A percentile compares a stretch with the other conserved stretches of the same genome.
Conservation (phyloP, 331 rosid genomes). For the Acacia pycnantha region DNA sequence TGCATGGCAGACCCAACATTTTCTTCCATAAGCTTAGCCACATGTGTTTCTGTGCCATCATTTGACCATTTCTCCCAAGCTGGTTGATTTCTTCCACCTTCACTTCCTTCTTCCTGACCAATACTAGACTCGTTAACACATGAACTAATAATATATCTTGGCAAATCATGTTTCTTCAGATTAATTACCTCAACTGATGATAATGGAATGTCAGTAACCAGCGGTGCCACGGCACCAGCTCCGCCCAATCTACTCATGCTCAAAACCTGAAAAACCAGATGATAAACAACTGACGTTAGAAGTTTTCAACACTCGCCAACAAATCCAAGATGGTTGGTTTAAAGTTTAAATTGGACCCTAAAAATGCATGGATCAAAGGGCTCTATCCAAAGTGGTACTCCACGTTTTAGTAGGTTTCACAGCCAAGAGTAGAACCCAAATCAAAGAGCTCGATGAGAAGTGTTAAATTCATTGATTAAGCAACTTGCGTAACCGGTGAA, state of each 20-base stretch:
- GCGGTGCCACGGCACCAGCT: slow-evolving; percentile 99
- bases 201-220: slow-evolving; percentile 91
- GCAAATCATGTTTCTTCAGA: slow-evolving; percentile 13
- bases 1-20: slow-evolving; percentile 97
- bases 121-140: not conserved
- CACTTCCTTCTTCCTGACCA: slow-evolving; percentile 83
- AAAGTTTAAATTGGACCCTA: not conserved
- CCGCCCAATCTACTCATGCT: slow-evolving; percentile 99
- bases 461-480: slow-evolving; percentile 1
- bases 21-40: slow-evolving; percentile 97
- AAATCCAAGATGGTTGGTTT: slow-evolving; percentile 1
- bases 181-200: slow-evolving; percentile 87
- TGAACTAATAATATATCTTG: not conserved
- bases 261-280: slow-evolving; percentile 73
- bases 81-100: slow-evolving; percentile 82
- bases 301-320: not conserved
- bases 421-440: slow-evolving; percentile 21
- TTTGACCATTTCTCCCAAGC: slow-evolving; percentile 98
- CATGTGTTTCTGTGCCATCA: slow-evolving; percentile 92
- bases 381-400: slow-evolving; percentile 23
- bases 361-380: slow-evolving; percentile 18
- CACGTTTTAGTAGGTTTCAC: slow-evolving; percentile 16
- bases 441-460: not conserved
- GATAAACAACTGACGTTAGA: slow-evolving; percentile 17
- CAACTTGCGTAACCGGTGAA: slow-evolving; percentile 2